A percentile compares a stretch with the other conserved stretches of the same genome.
These are phyloP conservation scores for Pseudocercospora fijiensis DNA, from an alignment of 2,329 filamentous ascomycete species.

Conservation along the genomic window DNA sequence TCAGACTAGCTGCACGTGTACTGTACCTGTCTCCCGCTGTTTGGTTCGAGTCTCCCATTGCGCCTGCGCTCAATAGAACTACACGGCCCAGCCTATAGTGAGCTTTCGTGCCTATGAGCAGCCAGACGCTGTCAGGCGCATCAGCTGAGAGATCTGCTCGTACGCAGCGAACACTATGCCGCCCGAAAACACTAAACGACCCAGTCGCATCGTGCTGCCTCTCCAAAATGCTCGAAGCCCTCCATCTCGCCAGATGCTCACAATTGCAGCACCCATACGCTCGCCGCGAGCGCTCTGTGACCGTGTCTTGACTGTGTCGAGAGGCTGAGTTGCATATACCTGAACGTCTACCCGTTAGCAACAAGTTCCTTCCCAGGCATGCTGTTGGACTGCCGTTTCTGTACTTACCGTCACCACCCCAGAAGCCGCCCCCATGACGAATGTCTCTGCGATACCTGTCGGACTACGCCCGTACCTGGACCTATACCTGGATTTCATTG, in stretches of 20 bases:
- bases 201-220: slow-evolving; percentile 36
- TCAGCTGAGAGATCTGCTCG: slow-evolving; percentile 32
- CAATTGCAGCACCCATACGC: slow-evolving; percentile 31
- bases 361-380: no score
- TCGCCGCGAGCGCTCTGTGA: slow-evolving; percentile 38
- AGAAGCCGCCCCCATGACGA: slow-evolving; percentile 35
- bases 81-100: no score
- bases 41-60: no score
- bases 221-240: slow-evolving; percentile 36
- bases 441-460: slow-evolving; percentile 30
- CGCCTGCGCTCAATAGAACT: no score
- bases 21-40: no score
- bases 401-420: slow-evolving; percentile 32
- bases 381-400: no score
- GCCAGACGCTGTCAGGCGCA: not conserved
- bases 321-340: slow-evolving; percentile 46
- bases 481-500: slow-evolving; percentile 42
- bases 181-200: slow-evolving; percentile 35
- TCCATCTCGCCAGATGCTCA: slow-evolving; percentile 28
- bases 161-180: slow-evolving; percentile 39
- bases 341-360: no score
- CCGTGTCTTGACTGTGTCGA: slow-evolving; percentile 46
- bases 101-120: no score
- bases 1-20: no score
- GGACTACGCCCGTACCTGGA: slow-evolving; percentile 28